Evolutionary conservation across 192 early-diverging fungal genomes (phyloP).

Genomic region (Podila horticola): DNA sequence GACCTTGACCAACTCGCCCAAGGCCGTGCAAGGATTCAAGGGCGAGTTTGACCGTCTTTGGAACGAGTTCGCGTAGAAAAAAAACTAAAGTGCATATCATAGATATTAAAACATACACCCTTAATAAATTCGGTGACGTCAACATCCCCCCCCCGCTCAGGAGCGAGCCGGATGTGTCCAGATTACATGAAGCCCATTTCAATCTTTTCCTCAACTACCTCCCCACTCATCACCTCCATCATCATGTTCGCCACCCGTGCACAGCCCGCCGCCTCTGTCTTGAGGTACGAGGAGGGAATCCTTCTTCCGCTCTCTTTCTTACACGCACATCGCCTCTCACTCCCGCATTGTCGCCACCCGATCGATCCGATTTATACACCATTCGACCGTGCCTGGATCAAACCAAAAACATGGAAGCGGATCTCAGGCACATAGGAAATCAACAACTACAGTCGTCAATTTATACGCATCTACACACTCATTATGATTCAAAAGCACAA

Average conservation of each 20-base stretch:
- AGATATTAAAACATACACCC: no score
- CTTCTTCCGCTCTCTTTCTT: not conserved
- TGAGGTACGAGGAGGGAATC: conserved; percentile 3
- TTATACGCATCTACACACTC: no score
- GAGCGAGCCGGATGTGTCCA: no score
- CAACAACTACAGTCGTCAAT: no score
- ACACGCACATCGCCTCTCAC: not conserved
- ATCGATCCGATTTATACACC: no score
- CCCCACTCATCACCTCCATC: not conserved
- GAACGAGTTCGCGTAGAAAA: conserved; percentile 55
- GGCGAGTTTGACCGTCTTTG: conserved; percentile 72
- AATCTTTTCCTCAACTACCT: not conserved
- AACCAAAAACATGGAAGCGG: no score
- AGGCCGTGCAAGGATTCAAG: conserved; percentile 65
- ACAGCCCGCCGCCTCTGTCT: conserved; percentile 6
- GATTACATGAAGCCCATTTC: not conserved
- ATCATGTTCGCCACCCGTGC: conserved; percentile 13
- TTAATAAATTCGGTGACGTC: conserved; percentile 1
- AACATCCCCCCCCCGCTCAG: no score
- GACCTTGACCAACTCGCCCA: conserved; percentile 69
- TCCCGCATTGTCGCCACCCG: no score
- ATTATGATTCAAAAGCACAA: no score
- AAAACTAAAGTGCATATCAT: no score
- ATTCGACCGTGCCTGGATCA: no score
- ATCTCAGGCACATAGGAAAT: no score